Evolutionary conservation across 805 yeast species (phyloP), one percentile per base, ranked within the genome.

Genomic region (Sungouiella thailandica): DNA sequence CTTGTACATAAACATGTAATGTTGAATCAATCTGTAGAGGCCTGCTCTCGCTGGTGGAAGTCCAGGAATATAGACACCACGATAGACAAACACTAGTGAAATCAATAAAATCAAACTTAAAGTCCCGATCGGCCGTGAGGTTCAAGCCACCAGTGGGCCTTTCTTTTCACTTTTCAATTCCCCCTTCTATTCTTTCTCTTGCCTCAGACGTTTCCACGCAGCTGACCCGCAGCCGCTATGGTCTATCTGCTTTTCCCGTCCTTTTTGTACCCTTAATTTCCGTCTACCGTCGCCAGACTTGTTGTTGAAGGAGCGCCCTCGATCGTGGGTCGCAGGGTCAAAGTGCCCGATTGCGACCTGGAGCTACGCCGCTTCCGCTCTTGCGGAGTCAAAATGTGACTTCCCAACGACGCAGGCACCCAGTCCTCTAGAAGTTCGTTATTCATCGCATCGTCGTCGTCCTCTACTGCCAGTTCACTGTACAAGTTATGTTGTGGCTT

Each of bases 391-490:
- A 89, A 61, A 13, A 66, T 62, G 31, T 87, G 62, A 44, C 86
- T 95, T n/a, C 80, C 74, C 24, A 88, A 60, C 18, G 89, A 76
- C 5, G 81, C 78, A 1, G 97, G 97, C 3, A 88, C 83, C 46
- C 77, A 83, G 51, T 84, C 95, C 44, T 84, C 89, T 29, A 74
- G 84, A 51, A 62, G 73, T 5, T 69, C 41, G 7, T 37, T 49
- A 31, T 49, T 60, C 1, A 44, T 44, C 14, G 46, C 52, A 23
- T 53, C 70, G 4, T 36, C 49, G 28, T 70, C 75, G 28, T 67
- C 73, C n/a, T 35, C 49, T 14, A 53, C 39, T 3, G 63, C 57
- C 10, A 53, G 51, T 16, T 43, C 47, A 25, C 31, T 28, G 2
- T 29, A 10, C 7, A 19, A 28, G 7, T 23, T n/a, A 17, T 24